Evolutionary conservation across 2,329 filamentous ascomycete genomes (phyloP), one percentile per base, ranked within the genome.

Genomic region (Diaporthe sp.): DNA sequence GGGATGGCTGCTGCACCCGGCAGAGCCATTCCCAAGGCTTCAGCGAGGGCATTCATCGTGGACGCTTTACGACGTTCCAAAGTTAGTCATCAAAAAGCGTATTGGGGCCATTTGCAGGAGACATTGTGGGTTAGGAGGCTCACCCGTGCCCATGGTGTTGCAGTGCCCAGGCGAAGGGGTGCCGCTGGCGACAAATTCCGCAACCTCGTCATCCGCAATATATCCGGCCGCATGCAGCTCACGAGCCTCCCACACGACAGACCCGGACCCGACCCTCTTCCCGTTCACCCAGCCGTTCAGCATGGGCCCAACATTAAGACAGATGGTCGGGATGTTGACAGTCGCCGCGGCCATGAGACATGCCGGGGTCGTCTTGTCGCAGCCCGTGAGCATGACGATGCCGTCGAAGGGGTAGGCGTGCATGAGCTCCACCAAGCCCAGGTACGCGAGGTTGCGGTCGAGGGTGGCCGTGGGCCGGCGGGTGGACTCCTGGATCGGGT

Each of bases 291-390:
- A 86, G 5, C 87, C 87, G 75, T 88, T 88, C 30, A 88, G 79
- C 87, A 88, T 88, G 1, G 87, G 87, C 1, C 87, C 87, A 32
- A 88, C 86, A 70, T 88, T 88, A 70, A 88, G 81, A 77, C 85
- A 87, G 70, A 88, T 85, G 12, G 86, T 84, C 1, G 87, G 87
- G 25, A 88, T 86, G 75, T 88, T 87, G 78, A 88, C 82, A 3
- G 86, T 88, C 51, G 86, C 86, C 6, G 87, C 86, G 19, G 87
- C 87, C 87, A 88, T 88, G 61, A 88, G 79, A 69, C 82, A 85
- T 19, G 86, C 87, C 19, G 87, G 87, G 0, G 86, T 88, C 7
- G 86, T 88, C 82, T 88, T 88, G 76, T 88, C 87, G 79, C 87
- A 88, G 12, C 87, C 87, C 0, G 87, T 88, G 66, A 88, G 81